Base-by-base conservation (phyloP, 2,329 filamentous ascomycete genomes). In the Parastagonospora avenae region DNA sequence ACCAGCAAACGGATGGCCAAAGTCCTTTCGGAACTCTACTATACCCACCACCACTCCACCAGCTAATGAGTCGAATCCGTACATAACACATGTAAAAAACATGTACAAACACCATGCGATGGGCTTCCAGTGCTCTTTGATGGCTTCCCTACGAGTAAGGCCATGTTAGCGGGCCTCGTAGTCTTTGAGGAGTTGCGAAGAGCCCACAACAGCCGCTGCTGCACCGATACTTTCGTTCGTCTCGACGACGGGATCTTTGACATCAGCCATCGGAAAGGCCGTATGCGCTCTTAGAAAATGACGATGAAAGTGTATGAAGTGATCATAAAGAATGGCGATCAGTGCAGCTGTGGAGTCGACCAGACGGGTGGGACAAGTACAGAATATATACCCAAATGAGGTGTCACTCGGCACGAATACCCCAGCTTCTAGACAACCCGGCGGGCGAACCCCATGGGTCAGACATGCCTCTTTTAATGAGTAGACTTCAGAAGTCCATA, bases 11-110 rank as follows among this genome's bases (percentile, higher is more conserved):
- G 51, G 46, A 42, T 48, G 36, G 8, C 55, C 58, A 36, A 59
- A 61, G 31, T 59, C 58, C 40, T 53, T 52, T 8, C 55, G 24
- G 32, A 61, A 59, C 29, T 56, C 48, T 1, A 48, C 24, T n/a
- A 61, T 59, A 6, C 39, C 42, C 8, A 61, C 44, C 2, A 57
- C 50, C 9, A 59, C 58, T 10, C 58, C 55, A 15, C 53, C 53
- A 42, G 53, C 56, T 6, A 57, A 40, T 4, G 53, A 53, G 33
- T 62, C 55, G 37, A 56, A 61, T 6, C 58, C 58, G 24, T 48
- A 55, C 52, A 57, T 59, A 39, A 61, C 52, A 27, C 53, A 59
- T 9, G 50, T 61, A 33, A 54, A 57, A 42, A 57, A 59, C 53
- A 55, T 59, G 47, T 56, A 61, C 24, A 61, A 37, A 41, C 52